These are phyloP conservation scores for Tricholoma flavovirens DNA, from an alignment of 768 basidiomycete genomes.

Conservation along the genomic window DNA sequence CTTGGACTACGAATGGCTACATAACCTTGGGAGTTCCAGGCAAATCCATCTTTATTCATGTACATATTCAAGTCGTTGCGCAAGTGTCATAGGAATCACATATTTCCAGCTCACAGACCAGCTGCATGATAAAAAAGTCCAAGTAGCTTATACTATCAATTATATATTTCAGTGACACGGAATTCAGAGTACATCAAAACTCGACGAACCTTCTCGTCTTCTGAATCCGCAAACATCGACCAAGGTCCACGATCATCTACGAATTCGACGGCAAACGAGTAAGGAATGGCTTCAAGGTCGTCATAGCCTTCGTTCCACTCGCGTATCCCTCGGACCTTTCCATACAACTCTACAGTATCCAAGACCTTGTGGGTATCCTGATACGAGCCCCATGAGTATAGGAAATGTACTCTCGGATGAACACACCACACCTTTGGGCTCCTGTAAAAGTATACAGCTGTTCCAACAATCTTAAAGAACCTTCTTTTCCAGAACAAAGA, in stretches of 20 bases:
- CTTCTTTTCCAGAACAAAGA: constrained; percentile 57
- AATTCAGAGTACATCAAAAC: neutral
- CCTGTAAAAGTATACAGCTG: constrained; percentile 42
- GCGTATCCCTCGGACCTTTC: constrained; percentile 38
- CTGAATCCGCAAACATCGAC: constrained; percentile 57
- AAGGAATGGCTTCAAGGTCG: constrained; percentile 56
- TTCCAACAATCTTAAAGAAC: constrained; percentile 52
- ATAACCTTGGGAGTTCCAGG: neutral
- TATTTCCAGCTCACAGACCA: constrained; percentile 31
- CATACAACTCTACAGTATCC: constrained; percentile 43
- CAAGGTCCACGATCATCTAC: constrained; percentile 41
- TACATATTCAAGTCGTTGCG: neutral
- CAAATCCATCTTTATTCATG: neutral
- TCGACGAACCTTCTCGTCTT: constrained; percentile 52
- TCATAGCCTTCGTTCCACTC: constrained; percentile 70
- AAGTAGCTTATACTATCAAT: constrained; percentile 37
- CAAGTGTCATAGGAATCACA: constrained; percentile 3
- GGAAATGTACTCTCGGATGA: constrained; percentile 2
- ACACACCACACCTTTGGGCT: constrained; percentile 40
- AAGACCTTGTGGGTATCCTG: constrained; percentile 35
- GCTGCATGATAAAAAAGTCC: constrained; percentile 41
- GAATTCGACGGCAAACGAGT: constrained; percentile 65
- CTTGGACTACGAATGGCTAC: too few relatives aligned
- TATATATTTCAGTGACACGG: constrained; percentile 2
- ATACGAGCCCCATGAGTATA: neutral